Base-by-base conservation (phyloP, 208 protist genomes). In the Naegleria fowleri region DNA sequence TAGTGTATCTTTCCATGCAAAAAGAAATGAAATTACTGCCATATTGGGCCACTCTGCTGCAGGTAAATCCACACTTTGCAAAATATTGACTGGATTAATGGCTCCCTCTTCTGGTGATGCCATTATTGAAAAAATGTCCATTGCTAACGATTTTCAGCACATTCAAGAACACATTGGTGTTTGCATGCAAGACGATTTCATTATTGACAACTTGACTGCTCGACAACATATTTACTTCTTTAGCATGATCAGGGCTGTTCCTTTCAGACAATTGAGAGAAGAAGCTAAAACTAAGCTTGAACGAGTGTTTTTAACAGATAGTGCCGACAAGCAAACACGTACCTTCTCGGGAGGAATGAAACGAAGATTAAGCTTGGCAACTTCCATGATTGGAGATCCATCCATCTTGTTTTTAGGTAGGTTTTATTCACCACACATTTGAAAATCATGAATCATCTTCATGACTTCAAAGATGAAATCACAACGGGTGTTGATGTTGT, bases 41-140 rank as follows among this genome's bases (percentile, higher is more conserved):
- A 67, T 67, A 1, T 29, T 67, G 11, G 55, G 55, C n/a, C 84
- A 93, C 40, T 96, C 96, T 83, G 95, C 95, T 19, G 93, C 94
- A 39, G 95, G 94, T 86, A 97, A 97, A 94, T 95, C 95, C 11
- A 97, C 96, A 1, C 91, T 96, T 58, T 96, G 96, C 93, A 92
- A 93, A n/a, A 93, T 97, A 38, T 93, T 94, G 59, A 96, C 95
- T 55, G 95, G 95, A 79, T 95, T 96, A 93, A 88, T 96, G 79
- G 91, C 86, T 33, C 92, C 95, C 39, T 94, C 92, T n/a, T 91
- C 79, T 29, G 96, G 96, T 52, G 94, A 96, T 36, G 94, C 52
- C 22, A 39, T 48, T 13, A 91, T 96, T 0, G 93, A 93, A 84
- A 94, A 94, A 2, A 93, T 95, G 76, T 91, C 96, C 91, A 93